These are phyloP conservation scores for Sugiyamaella chiloensis DNA, from an alignment of 805 yeast species.

Conservation along the genomic window DNA sequence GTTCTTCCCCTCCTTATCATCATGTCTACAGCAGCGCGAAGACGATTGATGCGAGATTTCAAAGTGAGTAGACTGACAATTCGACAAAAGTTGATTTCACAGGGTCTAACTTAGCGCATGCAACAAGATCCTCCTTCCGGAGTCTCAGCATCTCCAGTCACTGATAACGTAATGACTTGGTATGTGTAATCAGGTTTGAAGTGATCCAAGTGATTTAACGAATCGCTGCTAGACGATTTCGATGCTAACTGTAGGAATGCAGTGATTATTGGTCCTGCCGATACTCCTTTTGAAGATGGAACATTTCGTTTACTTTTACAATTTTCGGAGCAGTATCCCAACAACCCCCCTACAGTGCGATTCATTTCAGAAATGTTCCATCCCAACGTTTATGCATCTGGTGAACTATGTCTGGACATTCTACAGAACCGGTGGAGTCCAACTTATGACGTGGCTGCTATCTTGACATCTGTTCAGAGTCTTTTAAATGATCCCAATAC, in stretches of 20 bases:
- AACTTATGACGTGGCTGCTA: constrained; percentile 94
- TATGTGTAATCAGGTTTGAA: constrained; percentile 28
- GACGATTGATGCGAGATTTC: constrained; percentile 98
- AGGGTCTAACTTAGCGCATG: constrained; percentile 56
- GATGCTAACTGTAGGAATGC: constrained; percentile 58
- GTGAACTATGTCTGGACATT: constrained; percentile 93
- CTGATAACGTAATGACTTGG: constrained; percentile 97
- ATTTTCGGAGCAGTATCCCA: constrained; percentile 96
- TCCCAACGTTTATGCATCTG: constrained; percentile 94
- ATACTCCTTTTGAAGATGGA: constrained; percentile 97
- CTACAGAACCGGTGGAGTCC: constrained; percentile 98
- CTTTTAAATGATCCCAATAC: constrained; percentile 94
- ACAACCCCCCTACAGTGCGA: constrained; percentile 91
- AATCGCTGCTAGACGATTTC: too few species aligned
- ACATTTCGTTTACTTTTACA: constrained; percentile 82
- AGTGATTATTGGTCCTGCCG: constrained; percentile 95
- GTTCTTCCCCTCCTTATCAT: constrained; percentile 14
- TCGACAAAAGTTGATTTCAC: neutral
- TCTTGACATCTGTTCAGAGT: constrained; percentile 83
- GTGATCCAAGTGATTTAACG: too few species aligned
- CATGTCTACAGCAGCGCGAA: constrained; percentile 98
- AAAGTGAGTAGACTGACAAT: constrained; percentile 50
- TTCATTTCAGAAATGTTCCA: constrained; percentile 95
- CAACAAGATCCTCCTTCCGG: constrained; percentile 99
- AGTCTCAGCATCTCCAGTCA: constrained; percentile 93